These are phyloP conservation scores for Phaeosphaeriaceae sp. DNA, from an alignment of 2,329 filamentous ascomycete species.

Conservation along the genomic window DNA sequence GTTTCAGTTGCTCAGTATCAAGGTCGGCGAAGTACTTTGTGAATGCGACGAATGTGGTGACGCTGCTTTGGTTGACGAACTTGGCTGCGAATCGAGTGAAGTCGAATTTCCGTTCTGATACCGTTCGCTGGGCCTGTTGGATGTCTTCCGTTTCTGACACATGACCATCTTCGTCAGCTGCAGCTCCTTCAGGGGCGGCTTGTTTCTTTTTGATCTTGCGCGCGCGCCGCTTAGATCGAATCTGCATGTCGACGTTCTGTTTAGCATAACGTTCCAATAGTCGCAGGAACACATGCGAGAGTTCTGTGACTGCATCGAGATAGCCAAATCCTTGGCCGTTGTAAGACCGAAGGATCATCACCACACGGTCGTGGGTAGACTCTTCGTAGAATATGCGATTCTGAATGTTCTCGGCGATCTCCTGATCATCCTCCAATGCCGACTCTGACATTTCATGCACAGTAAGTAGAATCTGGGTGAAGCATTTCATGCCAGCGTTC, in stretches of 20 bases:
- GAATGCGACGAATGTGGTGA: conserved; percentile 88
- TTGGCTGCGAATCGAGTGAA: conserved; percentile 82
- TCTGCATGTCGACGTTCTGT: conserved; percentile 91
- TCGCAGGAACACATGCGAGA: conserved; percentile 88
- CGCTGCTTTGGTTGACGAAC: conserved; percentile 82
- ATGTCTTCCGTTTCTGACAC: conserved; percentile 70
- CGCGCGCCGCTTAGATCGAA: conserved; percentile 79
- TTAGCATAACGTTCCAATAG: conserved; percentile 94
- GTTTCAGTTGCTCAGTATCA: conserved; percentile 80
- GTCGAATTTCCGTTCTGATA: conserved; percentile 90
- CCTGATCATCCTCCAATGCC: conserved; percentile 87
- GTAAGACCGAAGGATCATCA: conserved; percentile 81
- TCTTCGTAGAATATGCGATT: conserved; percentile 99
- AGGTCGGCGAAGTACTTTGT: conserved; percentile 83
- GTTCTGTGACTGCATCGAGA: conserved; percentile 87
- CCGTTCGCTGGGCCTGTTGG: conserved; percentile 71
- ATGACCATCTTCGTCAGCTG: conserved; percentile 64
- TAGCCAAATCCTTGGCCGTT: conserved; percentile 95
- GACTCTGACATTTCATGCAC: conserved; percentile 92
- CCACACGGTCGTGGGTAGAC: conserved; percentile 85
- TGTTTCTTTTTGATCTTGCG: conserved; percentile 74
- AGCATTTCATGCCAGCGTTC: conserved; percentile 88
- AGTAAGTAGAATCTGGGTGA: conserved; percentile 90
- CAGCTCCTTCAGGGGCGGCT: conserved; percentile 55
- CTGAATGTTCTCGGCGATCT: conserved; percentile 96